Evolutionary conservation across 495 filamentous ascomycete genomes (phyloP).

Genomic region (Ascobolus immersus): DNA sequence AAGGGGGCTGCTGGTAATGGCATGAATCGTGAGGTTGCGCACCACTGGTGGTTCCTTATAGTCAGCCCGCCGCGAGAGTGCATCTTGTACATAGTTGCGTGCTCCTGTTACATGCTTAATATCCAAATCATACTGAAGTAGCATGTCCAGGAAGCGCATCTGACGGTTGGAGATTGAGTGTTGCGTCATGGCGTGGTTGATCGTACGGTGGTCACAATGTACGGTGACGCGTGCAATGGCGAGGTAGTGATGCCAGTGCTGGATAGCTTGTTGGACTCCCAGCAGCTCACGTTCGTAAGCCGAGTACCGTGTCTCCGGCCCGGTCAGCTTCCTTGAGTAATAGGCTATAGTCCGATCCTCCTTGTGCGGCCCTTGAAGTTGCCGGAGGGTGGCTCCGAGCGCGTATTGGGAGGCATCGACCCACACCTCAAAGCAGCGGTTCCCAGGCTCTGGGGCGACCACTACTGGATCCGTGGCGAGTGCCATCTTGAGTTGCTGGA

Average conservation of each 20-base stretch:
- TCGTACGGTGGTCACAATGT: neutral
- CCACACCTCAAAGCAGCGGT: no score
- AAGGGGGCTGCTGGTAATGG: no score
- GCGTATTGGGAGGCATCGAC: neutral
- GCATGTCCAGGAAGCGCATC: neutral
- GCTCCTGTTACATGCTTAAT: neutral
- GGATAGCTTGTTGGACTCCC: neutral
- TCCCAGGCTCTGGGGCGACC: no score
- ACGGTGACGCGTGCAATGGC: neutral
- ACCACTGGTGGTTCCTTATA: slow-evolving; percentile 1
- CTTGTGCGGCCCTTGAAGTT: neutral
- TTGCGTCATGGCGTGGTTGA: neutral
- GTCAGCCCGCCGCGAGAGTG: neutral
- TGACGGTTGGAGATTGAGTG: neutral
- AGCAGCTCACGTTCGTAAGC: slow-evolving; percentile 1
- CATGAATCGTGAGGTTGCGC: no score
- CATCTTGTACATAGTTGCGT: neutral
- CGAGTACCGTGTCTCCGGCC: neutral
- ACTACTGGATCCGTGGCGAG: no score
- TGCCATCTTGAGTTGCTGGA: no score
- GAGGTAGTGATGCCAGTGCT: slow-evolving; percentile 1
- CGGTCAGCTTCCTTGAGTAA: neutral
- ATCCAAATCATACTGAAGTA: slow-evolving; percentile 1
- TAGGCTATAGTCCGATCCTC: neutral
- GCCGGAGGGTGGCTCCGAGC: neutral